Evolutionary conservation across 2,329 filamentous ascomycete genomes (phyloP).

Genomic region (Apiospora aurea): DNA sequence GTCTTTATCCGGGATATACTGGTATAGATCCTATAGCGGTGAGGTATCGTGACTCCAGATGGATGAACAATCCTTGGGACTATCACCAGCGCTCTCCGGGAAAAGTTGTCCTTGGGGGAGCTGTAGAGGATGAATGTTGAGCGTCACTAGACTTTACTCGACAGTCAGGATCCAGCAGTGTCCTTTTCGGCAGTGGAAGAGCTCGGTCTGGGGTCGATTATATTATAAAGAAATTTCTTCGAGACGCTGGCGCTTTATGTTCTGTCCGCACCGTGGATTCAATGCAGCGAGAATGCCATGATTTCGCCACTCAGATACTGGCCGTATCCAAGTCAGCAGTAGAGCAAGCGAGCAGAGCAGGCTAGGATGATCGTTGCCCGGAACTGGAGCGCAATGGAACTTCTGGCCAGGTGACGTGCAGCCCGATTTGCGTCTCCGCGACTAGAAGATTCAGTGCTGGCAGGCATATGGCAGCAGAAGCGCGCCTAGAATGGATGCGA

Average conservation of each 20-base stretch:
- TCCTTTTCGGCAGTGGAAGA: not conserved
- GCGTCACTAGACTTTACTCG: constrained; percentile 21
- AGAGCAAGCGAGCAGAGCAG: constrained; percentile 22
- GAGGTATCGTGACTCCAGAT: constrained; percentile 24
- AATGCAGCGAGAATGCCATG: constrained; percentile 1
- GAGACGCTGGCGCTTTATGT: constrained; percentile 23
- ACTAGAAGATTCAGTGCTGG: constrained; percentile 9
- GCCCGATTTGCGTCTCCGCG: not conserved
- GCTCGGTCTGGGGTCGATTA: constrained; percentile 17
- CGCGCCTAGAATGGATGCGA: constrained; percentile 8
- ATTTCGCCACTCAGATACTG: constrained; percentile 28
- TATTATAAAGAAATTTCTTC: constrained; percentile 22
- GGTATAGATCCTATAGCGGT: constrained; percentile 28
- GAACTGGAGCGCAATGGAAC: constrained; percentile 18
- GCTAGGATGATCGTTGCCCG: constrained; percentile 25
- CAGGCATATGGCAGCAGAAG: constrained; percentile 11
- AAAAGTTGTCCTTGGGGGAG: constrained; percentile 3
- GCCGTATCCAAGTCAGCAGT: constrained; percentile 19
- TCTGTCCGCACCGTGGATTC: constrained; percentile 14
- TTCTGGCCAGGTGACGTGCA: constrained; percentile 21
- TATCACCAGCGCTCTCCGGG: constrained; percentile 12
- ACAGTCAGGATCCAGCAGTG: constrained; percentile 14
- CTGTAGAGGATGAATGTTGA: constrained; percentile 17
- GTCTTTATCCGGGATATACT: constrained; percentile 30
- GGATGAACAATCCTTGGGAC: constrained; percentile 15